phyloP scores from a whole-genome alignment of 305 asterid genomes.

The Fraxinus greggii region DNA sequence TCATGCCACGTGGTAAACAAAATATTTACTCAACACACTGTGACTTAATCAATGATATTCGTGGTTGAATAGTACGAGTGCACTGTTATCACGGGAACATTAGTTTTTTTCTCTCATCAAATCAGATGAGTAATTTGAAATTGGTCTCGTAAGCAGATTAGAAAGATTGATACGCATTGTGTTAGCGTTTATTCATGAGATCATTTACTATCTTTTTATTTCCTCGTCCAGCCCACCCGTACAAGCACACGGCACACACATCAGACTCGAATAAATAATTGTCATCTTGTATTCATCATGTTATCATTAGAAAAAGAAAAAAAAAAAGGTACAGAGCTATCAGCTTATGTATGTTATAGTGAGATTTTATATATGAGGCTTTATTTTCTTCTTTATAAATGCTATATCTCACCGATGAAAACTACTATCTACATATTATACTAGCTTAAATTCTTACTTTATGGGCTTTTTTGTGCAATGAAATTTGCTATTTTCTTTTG shows the following conservation, averaged over 20 bases:
- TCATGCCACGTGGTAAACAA: slow-evolving; percentile 43
- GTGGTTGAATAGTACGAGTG: background rate
- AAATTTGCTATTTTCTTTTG: background rate
- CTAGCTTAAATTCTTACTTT: background rate
- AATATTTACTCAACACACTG: background rate
- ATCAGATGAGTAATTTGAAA: background rate
- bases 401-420: background rate
- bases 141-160: background rate
- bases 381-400: background rate
- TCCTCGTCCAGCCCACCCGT: background rate
- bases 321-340: background rate
- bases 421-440: background rate
- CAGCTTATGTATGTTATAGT: background rate
- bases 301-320: background rate
- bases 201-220: background rate
- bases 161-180: background rate
- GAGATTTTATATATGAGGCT: background rate
- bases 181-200: background rate
- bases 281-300: background rate
- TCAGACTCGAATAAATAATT: background rate
- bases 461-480: background rate
- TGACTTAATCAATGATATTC: background rate
- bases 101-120: background rate
- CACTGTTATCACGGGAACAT: background rate
- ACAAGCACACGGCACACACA: background rate